Percentiles rank a stretch among this genome's conserved stretches.
Conservation (phyloP, 2,329 filamentous ascomycete genomes). For the Whalleya microplaca region DNA sequence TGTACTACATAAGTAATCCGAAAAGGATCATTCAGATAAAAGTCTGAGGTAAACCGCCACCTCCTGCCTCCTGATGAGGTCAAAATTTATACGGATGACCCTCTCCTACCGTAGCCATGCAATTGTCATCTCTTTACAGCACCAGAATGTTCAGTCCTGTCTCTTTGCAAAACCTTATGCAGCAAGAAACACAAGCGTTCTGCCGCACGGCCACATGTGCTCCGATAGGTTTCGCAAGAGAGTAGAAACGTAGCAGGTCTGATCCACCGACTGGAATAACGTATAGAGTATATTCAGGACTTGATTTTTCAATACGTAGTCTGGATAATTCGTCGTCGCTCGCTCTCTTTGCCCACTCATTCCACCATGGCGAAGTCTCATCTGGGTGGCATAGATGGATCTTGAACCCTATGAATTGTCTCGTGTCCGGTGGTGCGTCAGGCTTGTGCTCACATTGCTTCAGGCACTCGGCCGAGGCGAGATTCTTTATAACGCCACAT, state of each 20-base stretch:
- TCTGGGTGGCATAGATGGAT: conserved; percentile 7
- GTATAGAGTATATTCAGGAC: background rate
- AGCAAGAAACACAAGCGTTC: conserved; percentile 11
- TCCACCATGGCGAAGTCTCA: conserved; percentile 7
- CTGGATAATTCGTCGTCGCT: background rate
- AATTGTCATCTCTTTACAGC: background rate
- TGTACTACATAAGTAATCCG: no score
- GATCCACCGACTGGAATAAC: conserved; percentile 1
- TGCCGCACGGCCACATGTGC: conserved; percentile 16
- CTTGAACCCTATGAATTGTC: background rate
- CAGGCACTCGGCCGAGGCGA: conserved; percentile 12
- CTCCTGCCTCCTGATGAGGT: background rate
- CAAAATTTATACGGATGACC: background rate
- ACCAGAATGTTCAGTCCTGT: conserved; percentile 9
- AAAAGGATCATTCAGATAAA: background rate
- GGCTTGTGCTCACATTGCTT: conserved; percentile 3
- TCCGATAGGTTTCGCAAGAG: conserved; percentile 10
- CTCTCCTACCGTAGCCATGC: background rate
- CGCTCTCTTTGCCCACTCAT: conserved; percentile 6
- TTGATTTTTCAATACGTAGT: background rate
- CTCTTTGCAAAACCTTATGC: conserved; percentile 10
- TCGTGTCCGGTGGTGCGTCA: background rate
- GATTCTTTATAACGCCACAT: background rate
- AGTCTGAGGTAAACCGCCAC: background rate
- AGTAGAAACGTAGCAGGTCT: background rate